Evolutionary conservation across 2,329 filamentous ascomycete genomes (phyloP), one percentile per base, ranked within the genome.

Genomic region (Tolypocladium guangdongense): DNA sequence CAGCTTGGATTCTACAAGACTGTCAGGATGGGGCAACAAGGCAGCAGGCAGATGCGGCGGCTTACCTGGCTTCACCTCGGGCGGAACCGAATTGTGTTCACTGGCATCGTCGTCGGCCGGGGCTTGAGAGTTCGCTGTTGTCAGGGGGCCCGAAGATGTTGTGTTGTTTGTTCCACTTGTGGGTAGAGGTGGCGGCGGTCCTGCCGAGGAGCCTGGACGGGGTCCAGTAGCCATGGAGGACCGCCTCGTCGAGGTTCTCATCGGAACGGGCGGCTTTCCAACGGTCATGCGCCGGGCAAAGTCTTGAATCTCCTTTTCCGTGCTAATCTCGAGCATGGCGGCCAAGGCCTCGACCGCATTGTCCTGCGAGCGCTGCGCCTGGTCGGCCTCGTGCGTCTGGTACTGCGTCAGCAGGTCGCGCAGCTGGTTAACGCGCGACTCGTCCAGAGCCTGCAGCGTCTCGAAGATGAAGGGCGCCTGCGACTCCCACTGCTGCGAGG

Each of bases 391-490:
- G 66, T 95, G 87, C 0, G 93, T 99, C 69, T 95, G 86, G 62
- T 92, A 87, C 64, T 96, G 91, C 1, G 93, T 97, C 56, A 99
- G 78, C 41, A 88, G 81, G 69, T 97, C 92, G 57, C 92, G 87
- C 55, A 99, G 77, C 64, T 95, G 87, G 68, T 96, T 96, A 60
- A 95, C 76, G 53, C 93, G 83, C 61, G 82, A 85, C 73, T 99
- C 93, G 65, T 99, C 93, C 35, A 95, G 75, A 7, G 88, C 86
- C 68, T 99, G 93, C 30, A 99, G 80, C 56, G 86, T 87, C 71
- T 99, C 93, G 65, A 95, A 96, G 56, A 96, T 87, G 69, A 89
- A 97, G 1, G 93, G 93, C 16, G 93, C 90, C 68, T 96, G 90
- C 1, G 90, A 90, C 53, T 96, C 86, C 93, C 93, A 99, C 66